Base-by-base conservation (phyloP, 2,329 filamentous ascomycete genomes). In the Pseudocercospora musae region DNA sequence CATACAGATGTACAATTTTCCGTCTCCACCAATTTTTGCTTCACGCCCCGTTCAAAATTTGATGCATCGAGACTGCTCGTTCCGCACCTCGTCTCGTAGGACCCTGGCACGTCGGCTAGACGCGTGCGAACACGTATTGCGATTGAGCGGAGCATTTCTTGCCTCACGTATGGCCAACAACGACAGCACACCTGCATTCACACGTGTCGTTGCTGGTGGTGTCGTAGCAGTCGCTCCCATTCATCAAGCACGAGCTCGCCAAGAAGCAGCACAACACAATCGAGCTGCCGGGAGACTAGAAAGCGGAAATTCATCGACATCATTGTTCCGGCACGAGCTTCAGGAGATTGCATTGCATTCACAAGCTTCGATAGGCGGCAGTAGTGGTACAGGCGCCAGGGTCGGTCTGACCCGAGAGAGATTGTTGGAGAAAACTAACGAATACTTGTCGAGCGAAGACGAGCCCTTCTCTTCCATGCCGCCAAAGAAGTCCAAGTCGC, bases 401-500 rank as follows among this genome's bases (percentile, higher is more conserved):
- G 25, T 23, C 25, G 48, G 25, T 8, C 10, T 52, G 48, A 52
- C 48, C 48, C 48, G 48, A 25, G 48, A 52, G 25, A 52, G 48
- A 52, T 9, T 52, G 48, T 29, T 15, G 25, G 23, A 13, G 15
- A 15, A 25, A 31, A 25, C 31, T 31, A 52, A 52, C 48, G 48
- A 52, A 25, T 23, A 25, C 15, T n/a, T 29, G 4, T 52, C 25
- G 11, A 52, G 48, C 48, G 48, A 52, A 3, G 25, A 52, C 48
- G 48, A 52, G 11, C 23, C 59, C 49, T 57, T 15, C 40, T 56
- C 62, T 21, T 64, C 64, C 56, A 73, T 73, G 72, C 68, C 72
- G 50, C 52, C 21, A 3, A 69, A 64, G 56, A 75, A 75, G 57
- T 66, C 66, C 60, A 75, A 73, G 55, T 72, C 71, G 48, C 67